These are phyloP conservation scores for Sambucus nigra DNA, from an alignment of 129 eudicot species.

Conservation along the genomic window DNA sequence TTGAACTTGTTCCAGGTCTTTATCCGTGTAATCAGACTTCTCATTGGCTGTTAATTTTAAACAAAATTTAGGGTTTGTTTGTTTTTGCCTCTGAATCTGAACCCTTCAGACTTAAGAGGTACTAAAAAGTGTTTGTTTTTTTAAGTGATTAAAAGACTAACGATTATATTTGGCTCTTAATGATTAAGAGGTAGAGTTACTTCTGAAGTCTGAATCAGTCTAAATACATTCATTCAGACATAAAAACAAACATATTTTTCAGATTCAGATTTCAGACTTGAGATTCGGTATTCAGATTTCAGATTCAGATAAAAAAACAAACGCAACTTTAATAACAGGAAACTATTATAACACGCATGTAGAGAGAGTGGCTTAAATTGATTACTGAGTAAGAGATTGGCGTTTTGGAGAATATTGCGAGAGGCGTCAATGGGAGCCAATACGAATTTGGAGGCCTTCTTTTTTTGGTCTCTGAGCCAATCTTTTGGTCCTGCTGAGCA, in stretches of 20 bases:
- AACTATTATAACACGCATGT: not conserved
- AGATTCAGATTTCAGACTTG: too few relatives aligned
- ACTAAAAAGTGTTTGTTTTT: too few relatives aligned
- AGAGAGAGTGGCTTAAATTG: not conserved
- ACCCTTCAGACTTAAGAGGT: too few relatives aligned
- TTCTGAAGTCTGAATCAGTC: not conserved
- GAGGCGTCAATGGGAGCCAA: constrained; percentile 92
- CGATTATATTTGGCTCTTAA: too few relatives aligned
- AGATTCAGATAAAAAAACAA: not conserved
- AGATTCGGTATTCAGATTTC: not conserved
- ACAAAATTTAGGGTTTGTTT: too few relatives aligned
- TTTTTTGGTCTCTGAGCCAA: constrained; percentile 91
- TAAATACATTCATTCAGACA: not conserved
- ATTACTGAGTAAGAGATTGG: constrained; percentile 52
- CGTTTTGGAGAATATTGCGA: constrained; percentile 59
- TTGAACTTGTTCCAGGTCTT: constrained; percentile 64
- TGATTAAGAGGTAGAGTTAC: too few relatives aligned
- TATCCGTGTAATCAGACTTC: constrained; percentile 29
- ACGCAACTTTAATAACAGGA: too few relatives aligned
- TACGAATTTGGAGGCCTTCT: constrained; percentile 67
- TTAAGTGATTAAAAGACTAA: too few relatives aligned
- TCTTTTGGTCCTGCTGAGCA: constrained; percentile 94
- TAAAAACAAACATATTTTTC: not conserved
- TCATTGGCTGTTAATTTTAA: constrained; percentile 28
- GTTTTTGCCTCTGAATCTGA: too few relatives aligned